Base-by-base conservation (phyloP, 148 eudicot genomes). In the Diospyros kaki region DNA sequence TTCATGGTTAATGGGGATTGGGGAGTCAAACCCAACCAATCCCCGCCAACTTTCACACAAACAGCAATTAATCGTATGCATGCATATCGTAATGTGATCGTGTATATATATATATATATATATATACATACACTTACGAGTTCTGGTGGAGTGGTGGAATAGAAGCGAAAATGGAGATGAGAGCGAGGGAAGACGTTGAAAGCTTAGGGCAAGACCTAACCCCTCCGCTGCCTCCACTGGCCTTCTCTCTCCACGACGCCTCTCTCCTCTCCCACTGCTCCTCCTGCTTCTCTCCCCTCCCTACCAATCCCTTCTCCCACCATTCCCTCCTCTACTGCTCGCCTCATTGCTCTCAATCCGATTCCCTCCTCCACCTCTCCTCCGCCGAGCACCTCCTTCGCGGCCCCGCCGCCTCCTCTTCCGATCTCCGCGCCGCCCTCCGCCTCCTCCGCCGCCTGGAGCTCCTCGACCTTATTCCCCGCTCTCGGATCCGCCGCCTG, bases 391-490 rank as follows among this genome's bases (percentile, higher is more conserved):
- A 68, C 78, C 84, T 78, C 73, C 89, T 87, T 72, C 74, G 78
- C 58, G 59, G 79, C 59, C 28, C 73, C 77, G 69, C 50, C 75
- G 70, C 64, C 10, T 85, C 79, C 72, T 79, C 90, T 72, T 71
- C 93, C 79, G 90, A 89, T 63, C 84, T 91, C 62, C 91, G 93
- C 69, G 80, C 83, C 81, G 80, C 91, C 63, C 91, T 89, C 79
- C 93, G 91, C 79, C 87, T 89, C 61, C 80, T 87, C 72, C 76
- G 38, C 79, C 74, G 14, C 64, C 64, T 86, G 58, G 83, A 73
- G 28, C 71, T n/a, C 3, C 60, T 46, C 66, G n/a, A 38, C 45
- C 59, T 52, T 8, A 45, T 69, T 5, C 51, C 66, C 46, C 45
- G 64, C 11, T 59, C 28, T 28, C 28, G 0, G 10, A 69, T 68